Evolutionary conservation across 805 yeast genomes (phyloP), one percentile per base, ranked within the genome.

Genomic region (Starmerella vitae): DNA sequence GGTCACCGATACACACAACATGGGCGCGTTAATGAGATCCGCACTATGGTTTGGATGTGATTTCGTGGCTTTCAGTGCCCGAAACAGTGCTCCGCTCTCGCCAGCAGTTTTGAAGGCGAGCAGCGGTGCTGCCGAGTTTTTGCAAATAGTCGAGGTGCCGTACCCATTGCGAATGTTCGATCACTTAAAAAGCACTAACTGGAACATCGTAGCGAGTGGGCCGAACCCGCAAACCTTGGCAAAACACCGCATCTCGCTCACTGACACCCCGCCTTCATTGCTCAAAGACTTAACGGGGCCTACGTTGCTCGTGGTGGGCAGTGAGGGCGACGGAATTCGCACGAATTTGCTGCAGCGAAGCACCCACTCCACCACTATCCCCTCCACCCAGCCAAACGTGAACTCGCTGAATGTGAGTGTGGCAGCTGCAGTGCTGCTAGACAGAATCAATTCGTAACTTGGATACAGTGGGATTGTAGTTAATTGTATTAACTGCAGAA

Each of bases 361-460:
- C 34, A 54, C 60, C 12, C 56, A 55, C 39, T 26, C 37, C 17
- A 55, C 56, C 6, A 44, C 51, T 8, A 44, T 55, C 8, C 30
- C 30, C 10, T 28, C 45, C 19, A 34, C 13, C 7, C 49, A 43
- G 22, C 20, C n/a, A 10, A 20, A 25, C 8, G 76, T 85, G 28
- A 94, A 84, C 54, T 80, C 93, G 22, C 62, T 85, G 52, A 85
- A 85, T 54, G 96, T 83, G 24, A 81, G 91, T 54, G 94, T 85
- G 7, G 95, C 96, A 1, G 70, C 86, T 1, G 91, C 86, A 1
- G 53, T 85, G 21, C 54, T 85, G 35, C 60, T 83, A 5, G 26
- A 22, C 12, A 22, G 26, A 22, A 22, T 12, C 26, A 22, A 22
- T 22, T 22, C 7, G 26, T n/a, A n/a, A n/a, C n/a, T n/a, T n/a